These are phyloP conservation scores for Xanthoceras sorbifolium DNA, from an alignment of 345 rosid genomes.

Conservation along the genomic window DNA sequence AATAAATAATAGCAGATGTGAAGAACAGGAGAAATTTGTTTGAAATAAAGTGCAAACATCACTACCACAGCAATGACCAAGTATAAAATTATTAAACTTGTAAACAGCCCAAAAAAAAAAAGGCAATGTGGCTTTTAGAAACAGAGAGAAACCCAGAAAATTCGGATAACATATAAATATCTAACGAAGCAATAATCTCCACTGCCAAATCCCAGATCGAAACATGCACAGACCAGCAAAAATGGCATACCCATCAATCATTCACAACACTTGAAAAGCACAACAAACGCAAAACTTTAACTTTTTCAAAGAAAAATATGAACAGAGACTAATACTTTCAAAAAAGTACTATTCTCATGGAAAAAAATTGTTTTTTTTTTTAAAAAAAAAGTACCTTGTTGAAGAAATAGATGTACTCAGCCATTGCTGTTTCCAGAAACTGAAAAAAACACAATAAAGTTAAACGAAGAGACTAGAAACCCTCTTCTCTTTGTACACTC, in stretches of 20 bases:
- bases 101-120: background rate
- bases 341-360: no score
- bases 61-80: background rate
- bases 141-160: background rate
- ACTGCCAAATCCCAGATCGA: slow-evolving; percentile 7
- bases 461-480: background rate
- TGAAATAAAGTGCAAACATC: background rate
- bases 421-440: slow-evolving; percentile 56
- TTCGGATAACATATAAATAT: background rate
- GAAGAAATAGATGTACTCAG: slow-evolving; percentile 55
- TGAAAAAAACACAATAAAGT: slow-evolving; percentile 12
- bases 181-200: background rate
- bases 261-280: background rate
- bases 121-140: background rate
- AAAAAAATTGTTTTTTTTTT: no score
- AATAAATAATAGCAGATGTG: background rate
- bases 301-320: background rate
- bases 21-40: background rate
- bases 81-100: background rate
- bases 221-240: background rate
- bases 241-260: slow-evolving; percentile 9
- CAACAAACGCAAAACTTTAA: background rate
- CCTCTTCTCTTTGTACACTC: background rate
- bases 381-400: slow-evolving; percentile 48
- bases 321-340: background rate